Evolutionary conservation across 2,329 filamentous ascomycete species (phyloP).

Genomic region (Neopestalotiopsis rosae): DNA sequence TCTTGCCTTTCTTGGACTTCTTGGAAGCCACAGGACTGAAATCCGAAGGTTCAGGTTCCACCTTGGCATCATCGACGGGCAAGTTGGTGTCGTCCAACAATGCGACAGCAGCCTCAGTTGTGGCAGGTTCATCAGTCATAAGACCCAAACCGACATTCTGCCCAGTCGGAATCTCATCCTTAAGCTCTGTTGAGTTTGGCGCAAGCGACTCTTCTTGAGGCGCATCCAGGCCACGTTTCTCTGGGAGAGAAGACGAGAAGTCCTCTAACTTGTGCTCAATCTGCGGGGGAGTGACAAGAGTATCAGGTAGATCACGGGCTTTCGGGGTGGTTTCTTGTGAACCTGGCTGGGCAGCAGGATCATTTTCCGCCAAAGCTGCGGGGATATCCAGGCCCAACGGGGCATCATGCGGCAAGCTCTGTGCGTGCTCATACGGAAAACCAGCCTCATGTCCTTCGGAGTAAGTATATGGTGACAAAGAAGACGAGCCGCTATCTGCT

Average conservation of each 20-base stretch:
- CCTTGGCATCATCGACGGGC: not conserved
- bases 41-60: slow-evolving; percentile 17
- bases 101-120: slow-evolving; percentile 3
- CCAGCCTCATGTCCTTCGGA: slow-evolving; percentile 35
- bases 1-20: slow-evolving; percentile 43
- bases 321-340: slow-evolving; percentile 22
- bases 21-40: slow-evolving; percentile 32
- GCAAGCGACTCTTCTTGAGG: slow-evolving; percentile 44
- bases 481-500: slow-evolving; percentile 21
- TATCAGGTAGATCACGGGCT: slow-evolving; percentile 18
- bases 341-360: not conserved
- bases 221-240: slow-evolving; percentile 9
- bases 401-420: slow-evolving; percentile 3
- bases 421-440: slow-evolving; percentile 24
- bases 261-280: slow-evolving; percentile 18
- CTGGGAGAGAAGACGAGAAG: slow-evolving; percentile 24
- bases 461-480: slow-evolving; percentile 39
- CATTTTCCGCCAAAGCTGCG: slow-evolving; percentile 14
- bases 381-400: slow-evolving; percentile 26
- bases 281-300: slow-evolving; percentile 14
- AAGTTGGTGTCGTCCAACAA: slow-evolving; percentile 9
- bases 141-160: not conserved
- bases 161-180: slow-evolving; percentile 18
- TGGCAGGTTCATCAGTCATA: not conserved
- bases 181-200: slow-evolving; percentile 47